Evolutionary conservation across 257 asterid species (phyloP), one percentile per base, ranked within the genome.

Genomic region (Knoxia roxburghii): DNA sequence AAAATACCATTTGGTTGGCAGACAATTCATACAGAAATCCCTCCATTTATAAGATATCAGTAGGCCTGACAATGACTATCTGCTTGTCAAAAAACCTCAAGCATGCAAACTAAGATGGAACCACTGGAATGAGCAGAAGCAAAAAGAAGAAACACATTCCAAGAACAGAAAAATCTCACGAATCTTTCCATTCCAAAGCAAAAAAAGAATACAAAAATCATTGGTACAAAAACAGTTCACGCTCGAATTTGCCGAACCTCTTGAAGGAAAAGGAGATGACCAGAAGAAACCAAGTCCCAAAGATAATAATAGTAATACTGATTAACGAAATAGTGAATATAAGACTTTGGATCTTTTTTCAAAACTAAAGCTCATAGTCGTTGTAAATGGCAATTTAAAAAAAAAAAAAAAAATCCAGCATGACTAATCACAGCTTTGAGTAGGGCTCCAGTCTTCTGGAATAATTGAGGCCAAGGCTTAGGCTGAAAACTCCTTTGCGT

Each of bases 391-490:
- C 48, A 43, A 46, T 29, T 52, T 43, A 35, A 56, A 68, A 32
- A 37, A 40, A 62, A 63, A 43, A 35, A 56, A 68, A 32, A 37
- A 40, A 62, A 60, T 64, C 62, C 58, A 58, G 71, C 64, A 50
- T 54, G 71, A 73, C 73, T 61, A 40, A 73, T 67, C 71, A 63
- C 77, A 73, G 77, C 69, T 60, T 70, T 62, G 30, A 50, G 64
- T 67, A 49, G 61, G 49, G 64, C 77, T 73, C 72, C 50, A 68
- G 68, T 58, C 73, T 67, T 57, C 73, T 35, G 73, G 65, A 73
- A 67, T 55, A 40, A 26, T 63, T 40, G n/a, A 29, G 58, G 15
- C 43, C 8, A 6, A 33, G n/a, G 59, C 64, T 6, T 12, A 6
- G 49, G 59, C 39, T 33, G 57, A 24, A 66, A 53, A 37, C 55